A percentile compares a stretch with the other conserved stretches of the same genome.
These are phyloP conservation scores for Talaromyces proteolyticus DNA, from an alignment of 495 filamentous ascomycete species.

Conservation along the genomic window DNA sequence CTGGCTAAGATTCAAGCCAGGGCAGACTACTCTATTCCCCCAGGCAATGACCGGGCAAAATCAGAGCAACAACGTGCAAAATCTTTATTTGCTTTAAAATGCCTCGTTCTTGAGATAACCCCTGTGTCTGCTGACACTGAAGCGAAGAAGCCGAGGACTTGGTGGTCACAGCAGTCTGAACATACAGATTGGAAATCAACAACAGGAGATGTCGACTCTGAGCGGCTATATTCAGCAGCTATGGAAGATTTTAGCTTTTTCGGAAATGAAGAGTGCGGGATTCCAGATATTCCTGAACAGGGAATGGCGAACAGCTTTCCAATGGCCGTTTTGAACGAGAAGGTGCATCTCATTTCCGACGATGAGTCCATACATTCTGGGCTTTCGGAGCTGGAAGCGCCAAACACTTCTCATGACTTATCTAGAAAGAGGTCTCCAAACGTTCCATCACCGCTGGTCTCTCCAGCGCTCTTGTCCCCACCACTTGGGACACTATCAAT, in stretches of 20 bases:
- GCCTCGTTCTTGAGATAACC: conserved; percentile 52
- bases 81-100: conserved; percentile 48
- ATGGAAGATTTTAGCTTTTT: conserved; percentile 62
- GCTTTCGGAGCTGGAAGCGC: conserved; percentile 9
- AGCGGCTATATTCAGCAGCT: conserved; percentile 55
- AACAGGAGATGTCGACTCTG: conserved; percentile 55
- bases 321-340: conserved; percentile 38
- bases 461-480: not conserved
- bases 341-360: conserved; percentile 29
- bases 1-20: conserved; percentile 49
- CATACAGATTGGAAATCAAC: conserved; percentile 41
- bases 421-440: not conserved
- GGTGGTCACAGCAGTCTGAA: conserved; percentile 31
- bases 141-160: conserved; percentile 17
- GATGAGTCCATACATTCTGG: conserved; percentile 19
- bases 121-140: conserved; percentile 17
- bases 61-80: conserved; percentile 37
- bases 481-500: not conserved
- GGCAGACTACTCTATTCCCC: conserved; percentile 43
- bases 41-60: conserved; percentile 34
- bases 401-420: not conserved
- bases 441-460: not conserved
- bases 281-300: conserved; percentile 28
- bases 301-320: conserved; percentile 38
- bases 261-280: conserved; percentile 52